A percentile compares a stretch with the other conserved stretches of the same genome.
phyloP scores from a whole-genome alignment of 2,329 filamentous ascomycete genomes.

The Colletotrichum lupini region DNA sequence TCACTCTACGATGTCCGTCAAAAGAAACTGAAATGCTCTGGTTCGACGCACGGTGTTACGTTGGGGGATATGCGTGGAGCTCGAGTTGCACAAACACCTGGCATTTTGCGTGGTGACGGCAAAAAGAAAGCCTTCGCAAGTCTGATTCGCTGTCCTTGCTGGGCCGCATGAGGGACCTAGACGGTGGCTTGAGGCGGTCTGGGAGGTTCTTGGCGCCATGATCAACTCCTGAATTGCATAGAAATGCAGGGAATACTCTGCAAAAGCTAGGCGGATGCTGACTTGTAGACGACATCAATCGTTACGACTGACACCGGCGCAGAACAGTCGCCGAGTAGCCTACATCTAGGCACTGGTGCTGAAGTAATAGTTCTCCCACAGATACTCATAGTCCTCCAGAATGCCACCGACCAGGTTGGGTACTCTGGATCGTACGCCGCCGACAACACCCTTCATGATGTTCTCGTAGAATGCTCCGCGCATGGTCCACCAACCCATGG shows the following conservation, averaged over 20 bases:
- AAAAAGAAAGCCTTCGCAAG: conserved; percentile 8
- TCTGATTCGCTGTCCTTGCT: not conserved
- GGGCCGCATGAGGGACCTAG: not conserved
- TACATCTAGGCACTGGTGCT: conserved; percentile 60
- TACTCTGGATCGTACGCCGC: conserved; percentile 79
- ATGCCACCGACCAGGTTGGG: conserved; percentile 86
- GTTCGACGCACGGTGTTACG: conserved; percentile 1
- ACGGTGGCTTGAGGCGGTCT: conserved; percentile 8
- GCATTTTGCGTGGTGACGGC: not conserved
- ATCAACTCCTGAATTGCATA: not conserved
- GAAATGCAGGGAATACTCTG: not conserved
- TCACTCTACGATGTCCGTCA: not conserved
- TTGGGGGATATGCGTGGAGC: not conserved
- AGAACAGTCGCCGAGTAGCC: not conserved
- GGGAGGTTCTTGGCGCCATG: not conserved
- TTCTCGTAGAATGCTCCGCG: conserved; percentile 97
- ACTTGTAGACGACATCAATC: not conserved
- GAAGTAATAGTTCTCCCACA: conserved; percentile 99
- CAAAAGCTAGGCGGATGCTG: not conserved
- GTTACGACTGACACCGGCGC: not conserved
- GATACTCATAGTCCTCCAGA: conserved; percentile 94
- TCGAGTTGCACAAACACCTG: not conserved
- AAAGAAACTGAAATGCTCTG: not conserved
- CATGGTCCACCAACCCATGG: conserved; percentile 95
- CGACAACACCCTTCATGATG: conserved; percentile 81